These are phyloP conservation scores for Nepenthes mirabilis DNA, from an alignment of 148 eudicot species.

Conservation along the genomic window DNA sequence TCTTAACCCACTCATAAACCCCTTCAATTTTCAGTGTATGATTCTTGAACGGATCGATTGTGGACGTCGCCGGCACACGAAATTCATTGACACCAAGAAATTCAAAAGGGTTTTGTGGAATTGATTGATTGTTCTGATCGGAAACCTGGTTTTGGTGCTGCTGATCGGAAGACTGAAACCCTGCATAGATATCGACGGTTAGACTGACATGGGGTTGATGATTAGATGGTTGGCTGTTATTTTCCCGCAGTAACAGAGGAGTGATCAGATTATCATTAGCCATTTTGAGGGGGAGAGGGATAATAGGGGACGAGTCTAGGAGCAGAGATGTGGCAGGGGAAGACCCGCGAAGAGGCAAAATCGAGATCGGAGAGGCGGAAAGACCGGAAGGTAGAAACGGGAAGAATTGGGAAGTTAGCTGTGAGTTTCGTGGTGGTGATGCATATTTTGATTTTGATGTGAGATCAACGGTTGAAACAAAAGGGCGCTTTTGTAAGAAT, in stretches of 20 bases:
- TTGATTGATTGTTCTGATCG: background rate
- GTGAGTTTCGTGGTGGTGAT: too few relatives aligned
- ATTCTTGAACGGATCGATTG: constrained; percentile 76
- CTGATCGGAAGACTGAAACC: background rate
- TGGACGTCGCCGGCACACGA: constrained; percentile 25
- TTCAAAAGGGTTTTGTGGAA: constrained; percentile 28
- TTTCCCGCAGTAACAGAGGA: constrained; percentile 26
- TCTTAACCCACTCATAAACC: constrained; percentile 85
- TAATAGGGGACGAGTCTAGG: background rate
- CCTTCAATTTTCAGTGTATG: constrained; percentile 54
- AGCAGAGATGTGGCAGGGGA: too few relatives aligned
- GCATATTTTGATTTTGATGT: too few relatives aligned
- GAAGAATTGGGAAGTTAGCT: too few relatives aligned
- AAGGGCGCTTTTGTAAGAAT: too few relatives aligned
- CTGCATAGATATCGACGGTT: constrained; percentile 14
- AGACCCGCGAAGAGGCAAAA: too few relatives aligned
- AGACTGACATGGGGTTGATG: constrained; percentile 19
- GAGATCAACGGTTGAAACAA: too few relatives aligned
- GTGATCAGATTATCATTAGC: constrained; percentile 27
- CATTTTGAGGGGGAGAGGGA: constrained; percentile 6
- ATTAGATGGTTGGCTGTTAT: constrained; percentile 1
- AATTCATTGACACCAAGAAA: constrained; percentile 39
- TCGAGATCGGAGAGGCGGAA: too few relatives aligned
- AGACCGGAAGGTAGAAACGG: too few relatives aligned
- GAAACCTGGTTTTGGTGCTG: background rate